A percentile compares a stretch with the other conserved stretches of the same genome.
phyloP scores from a whole-genome alignment of 495 filamentous ascomycete genomes.

The Hypoxylon fuscum region DNA sequence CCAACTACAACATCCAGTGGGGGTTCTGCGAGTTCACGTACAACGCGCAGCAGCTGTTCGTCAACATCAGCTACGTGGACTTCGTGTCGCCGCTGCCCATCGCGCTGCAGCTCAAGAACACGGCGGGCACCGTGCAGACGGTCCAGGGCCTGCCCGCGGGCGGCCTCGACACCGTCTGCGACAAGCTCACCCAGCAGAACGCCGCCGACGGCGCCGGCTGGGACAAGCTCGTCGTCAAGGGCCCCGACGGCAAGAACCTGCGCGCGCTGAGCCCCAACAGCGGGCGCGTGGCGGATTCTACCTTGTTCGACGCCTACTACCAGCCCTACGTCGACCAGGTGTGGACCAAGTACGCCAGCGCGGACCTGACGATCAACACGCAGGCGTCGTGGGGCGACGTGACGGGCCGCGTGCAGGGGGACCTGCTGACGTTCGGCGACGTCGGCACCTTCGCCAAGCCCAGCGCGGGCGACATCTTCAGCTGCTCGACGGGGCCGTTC shows the following conservation, averaged over 20 bases:
- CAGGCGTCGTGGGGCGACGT: constrained; percentile 62
- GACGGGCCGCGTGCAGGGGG: constrained; percentile 57
- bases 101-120: constrained; percentile 65
- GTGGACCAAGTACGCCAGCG: constrained; percentile 65
- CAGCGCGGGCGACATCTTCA: constrained; percentile 71
- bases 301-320: constrained; percentile 70
- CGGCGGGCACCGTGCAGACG: constrained; percentile 58
- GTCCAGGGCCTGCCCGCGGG: constrained; percentile 66
- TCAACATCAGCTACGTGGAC: constrained; percentile 80
- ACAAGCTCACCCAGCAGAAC: constrained; percentile 62
- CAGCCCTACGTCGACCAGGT: constrained; percentile 69
- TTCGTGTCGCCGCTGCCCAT: constrained; percentile 72
- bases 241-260: constrained; percentile 59
- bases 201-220: constrained; percentile 66
- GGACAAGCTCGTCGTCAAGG: constrained; percentile 67
- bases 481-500: constrained; percentile 76
- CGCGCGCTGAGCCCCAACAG: constrained; percentile 74
- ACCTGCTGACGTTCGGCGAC: constrained; percentile 60
- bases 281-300: constrained; percentile 60
- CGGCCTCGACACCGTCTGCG: constrained; percentile 66
- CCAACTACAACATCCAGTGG: constrained; percentile 72
- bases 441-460: constrained; percentile 66
- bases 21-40: constrained; percentile 80
- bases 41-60: constrained; percentile 72
- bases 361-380: constrained; percentile 68